Evolutionary conservation across 805 yeast species (phyloP).

Genomic region (Wickerhamiella cacticola): DNA sequence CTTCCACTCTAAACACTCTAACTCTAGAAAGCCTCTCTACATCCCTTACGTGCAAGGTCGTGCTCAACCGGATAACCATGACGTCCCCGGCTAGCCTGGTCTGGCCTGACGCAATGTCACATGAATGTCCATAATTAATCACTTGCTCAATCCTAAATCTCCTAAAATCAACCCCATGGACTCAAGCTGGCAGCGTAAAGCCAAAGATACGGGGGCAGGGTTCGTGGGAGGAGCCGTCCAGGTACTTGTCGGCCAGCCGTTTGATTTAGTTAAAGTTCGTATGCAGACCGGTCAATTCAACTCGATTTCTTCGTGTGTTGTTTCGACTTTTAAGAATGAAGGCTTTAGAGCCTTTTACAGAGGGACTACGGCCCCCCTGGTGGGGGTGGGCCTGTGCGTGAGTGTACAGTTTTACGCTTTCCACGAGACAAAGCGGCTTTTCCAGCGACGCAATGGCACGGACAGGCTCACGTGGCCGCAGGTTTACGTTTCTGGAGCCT

Average conservation of each 20-base stretch:
- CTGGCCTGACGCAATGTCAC: slow-evolving; percentile 5
- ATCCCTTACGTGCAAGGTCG: too few species aligned
- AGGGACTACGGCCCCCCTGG: slow-evolving; percentile 57
- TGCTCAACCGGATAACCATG: too few species aligned
- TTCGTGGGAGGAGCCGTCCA: slow-evolving; percentile 46
- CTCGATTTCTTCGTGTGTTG: slow-evolving; percentile 40
- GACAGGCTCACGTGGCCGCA: slow-evolving; percentile 38
- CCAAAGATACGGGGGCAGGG: slow-evolving; percentile 43
- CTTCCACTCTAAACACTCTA: too few species aligned
- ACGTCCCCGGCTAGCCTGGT: too few species aligned
- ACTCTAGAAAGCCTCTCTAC: too few species aligned
- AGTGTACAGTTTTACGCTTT: slow-evolving; percentile 60
- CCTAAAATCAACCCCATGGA: too few species aligned
- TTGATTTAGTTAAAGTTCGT: slow-evolving; percentile 58
- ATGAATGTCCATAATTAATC: too few species aligned
- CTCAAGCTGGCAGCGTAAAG: slow-evolving; percentile 32
- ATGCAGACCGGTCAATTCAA: slow-evolving; percentile 56
- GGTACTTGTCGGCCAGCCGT: slow-evolving; percentile 51
- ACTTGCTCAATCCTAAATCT: background rate
- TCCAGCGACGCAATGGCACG: slow-evolving; percentile 20
- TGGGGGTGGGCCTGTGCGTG: slow-evolving; percentile 61
- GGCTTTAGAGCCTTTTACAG: slow-evolving; percentile 53
- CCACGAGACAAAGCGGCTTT: slow-evolving; percentile 53
- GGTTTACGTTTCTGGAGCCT: slow-evolving; percentile 50
- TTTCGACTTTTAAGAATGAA: slow-evolving; percentile 44